Conservation (phyloP, 352 stramenopile genomes). For the Elongisporangium senticosum region DNA sequence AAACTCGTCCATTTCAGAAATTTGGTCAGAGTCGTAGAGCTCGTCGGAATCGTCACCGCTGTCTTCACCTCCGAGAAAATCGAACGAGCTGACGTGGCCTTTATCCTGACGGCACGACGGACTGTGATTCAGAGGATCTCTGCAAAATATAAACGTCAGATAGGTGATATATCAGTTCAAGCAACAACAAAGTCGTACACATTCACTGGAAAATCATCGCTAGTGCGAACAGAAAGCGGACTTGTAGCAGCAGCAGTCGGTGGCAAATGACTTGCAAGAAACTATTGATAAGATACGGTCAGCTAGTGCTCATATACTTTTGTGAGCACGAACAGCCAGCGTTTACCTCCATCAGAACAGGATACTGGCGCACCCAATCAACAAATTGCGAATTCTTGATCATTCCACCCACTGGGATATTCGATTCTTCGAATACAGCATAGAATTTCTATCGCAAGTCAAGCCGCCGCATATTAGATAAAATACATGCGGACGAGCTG, state of each 20-base stretch:
- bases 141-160: slow-evolving; percentile 10
- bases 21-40: slow-evolving; percentile 65
- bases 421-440: slow-evolving; percentile 69
- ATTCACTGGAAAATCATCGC: slow-evolving; percentile 33
- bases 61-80: slow-evolving; percentile 79
- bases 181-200: slow-evolving; percentile 17
- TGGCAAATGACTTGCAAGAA: slow-evolving; percentile 39
- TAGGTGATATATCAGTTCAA: slow-evolving; percentile 1
- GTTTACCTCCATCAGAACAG: slow-evolving; percentile 57
- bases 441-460: slow-evolving; percentile 40
- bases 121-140: slow-evolving; percentile 73
- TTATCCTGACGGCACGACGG: slow-evolving; percentile 51
- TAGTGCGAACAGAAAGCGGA: slow-evolving; percentile 27
- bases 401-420: slow-evolving; percentile 39
- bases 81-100: slow-evolving; percentile 58
- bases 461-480: not conserved
- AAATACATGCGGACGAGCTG: not conserved
- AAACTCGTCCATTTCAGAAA: slow-evolving; percentile 65
- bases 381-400: slow-evolving; percentile 66
- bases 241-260: slow-evolving; percentile 26
- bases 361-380: slow-evolving; percentile 66
- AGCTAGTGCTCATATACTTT: not conserved
- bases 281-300: slow-evolving; percentile 18
- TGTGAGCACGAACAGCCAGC: not conserved
- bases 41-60: slow-evolving; percentile 77